Evolutionary conservation across 1,139 yeast species (phyloP), one percentile per base, ranked within the genome.

Genomic region (Yamadazyma sp.): DNA sequence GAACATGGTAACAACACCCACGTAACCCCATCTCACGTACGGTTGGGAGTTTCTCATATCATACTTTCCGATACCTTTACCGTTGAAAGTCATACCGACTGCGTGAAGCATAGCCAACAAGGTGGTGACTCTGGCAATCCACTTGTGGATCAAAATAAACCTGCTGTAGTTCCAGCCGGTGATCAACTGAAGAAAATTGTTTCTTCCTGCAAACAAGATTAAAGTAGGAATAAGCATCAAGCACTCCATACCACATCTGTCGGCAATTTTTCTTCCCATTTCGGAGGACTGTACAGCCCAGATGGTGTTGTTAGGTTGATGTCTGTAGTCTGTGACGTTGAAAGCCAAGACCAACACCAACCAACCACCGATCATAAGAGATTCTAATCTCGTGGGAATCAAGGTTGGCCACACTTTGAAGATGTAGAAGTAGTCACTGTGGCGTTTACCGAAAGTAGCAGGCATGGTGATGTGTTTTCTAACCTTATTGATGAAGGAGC

Each of bases 91-190:
- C 66, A 68, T 61, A 14, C 81, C 77, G 21, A 73, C 70, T 11
- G 78, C 68, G 51, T 83, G 89, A 28, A 78, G 57, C 25, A 68
- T 53, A 6, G 59, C 54, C 49, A 76, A 72, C 20, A 70, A 49
- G 9, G 76, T 62, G 31, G 66, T 54, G 2, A 64, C 47, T 57
- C 92, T 71, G 2, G 82, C 78, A 6, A 78, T 53, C 83, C 86
- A 81, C 51, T 82, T 78, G 59, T 86, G 94, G 55, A 79, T 72
- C 16, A 75, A 64, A 41, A 80, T 64, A 54, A 83, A 82, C 32
- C 86, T 71, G 2, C 80, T 64, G 48, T 73, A 74, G 17, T 76
- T 67, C 83, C 88, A 81, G 31, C 88, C 86, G 3, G 88, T 80
- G 30, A 80, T 35, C 68, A 75, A 71, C 46, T 78, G 77, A 51